phyloP scores from a whole-genome alignment of 2,329 filamentous ascomycete genomes.

The Daldinia eschscholtzii region DNA sequence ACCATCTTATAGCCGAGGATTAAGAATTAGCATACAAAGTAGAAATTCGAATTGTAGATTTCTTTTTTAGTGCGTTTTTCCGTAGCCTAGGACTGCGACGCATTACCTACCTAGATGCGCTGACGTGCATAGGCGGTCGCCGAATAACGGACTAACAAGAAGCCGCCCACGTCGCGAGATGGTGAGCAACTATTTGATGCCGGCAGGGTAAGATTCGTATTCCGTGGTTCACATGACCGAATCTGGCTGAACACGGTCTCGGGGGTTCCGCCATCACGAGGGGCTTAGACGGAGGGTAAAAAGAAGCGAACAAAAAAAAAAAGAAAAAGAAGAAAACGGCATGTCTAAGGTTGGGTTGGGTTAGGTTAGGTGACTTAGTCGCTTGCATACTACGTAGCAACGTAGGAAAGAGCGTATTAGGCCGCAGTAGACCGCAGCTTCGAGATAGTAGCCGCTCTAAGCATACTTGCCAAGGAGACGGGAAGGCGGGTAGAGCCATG shows the following conservation, averaged over 20 bases:
- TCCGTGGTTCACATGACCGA: constrained; percentile 1
- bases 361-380: neutral
- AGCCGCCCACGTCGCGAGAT: constrained; percentile 10
- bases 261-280: constrained; percentile 9
- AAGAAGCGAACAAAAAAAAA: neutral
- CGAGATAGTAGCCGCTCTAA: constrained; percentile 1
- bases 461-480: constrained; percentile 11
- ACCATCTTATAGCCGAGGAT: neutral
- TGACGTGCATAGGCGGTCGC: constrained; percentile 8
- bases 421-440: neutral
- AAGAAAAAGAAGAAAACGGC: neutral
- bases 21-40: constrained; percentile 9
- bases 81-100: neutral
- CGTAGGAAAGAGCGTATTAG: neutral
- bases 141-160: constrained; percentile 5
- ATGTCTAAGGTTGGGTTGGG: neutral
- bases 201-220: constrained; percentile 7
- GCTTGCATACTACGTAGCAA: neutral
- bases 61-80: neutral
- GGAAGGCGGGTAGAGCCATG: constrained; percentile 11
- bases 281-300: neutral
- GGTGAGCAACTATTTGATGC: constrained; percentile 1
- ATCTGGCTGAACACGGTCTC: constrained; percentile 6
- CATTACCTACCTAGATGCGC: neutral
- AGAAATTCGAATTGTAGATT: neutral